Conservation (phyloP, 768 basidiomycete species). For the Favolaschia claudopus region DNA sequence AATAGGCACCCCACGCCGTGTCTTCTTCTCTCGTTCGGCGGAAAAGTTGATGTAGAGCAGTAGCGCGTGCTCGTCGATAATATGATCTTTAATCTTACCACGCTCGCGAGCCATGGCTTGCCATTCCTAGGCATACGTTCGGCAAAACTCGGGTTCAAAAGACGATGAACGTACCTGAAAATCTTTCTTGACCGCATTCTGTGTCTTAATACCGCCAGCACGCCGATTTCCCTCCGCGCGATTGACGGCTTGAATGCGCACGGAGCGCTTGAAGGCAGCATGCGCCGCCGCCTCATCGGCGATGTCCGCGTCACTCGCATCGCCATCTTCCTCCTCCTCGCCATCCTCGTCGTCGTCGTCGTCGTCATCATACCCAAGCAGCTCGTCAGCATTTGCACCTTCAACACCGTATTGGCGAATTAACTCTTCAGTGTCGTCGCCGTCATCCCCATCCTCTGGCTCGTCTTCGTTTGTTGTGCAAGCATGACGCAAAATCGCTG, state of each 20-base stretch:
- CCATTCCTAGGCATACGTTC: constrained; percentile 1
- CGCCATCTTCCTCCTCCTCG: neutral
- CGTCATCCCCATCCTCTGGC: neutral
- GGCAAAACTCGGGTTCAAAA: neutral
- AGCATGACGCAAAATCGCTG: too few relatives aligned
- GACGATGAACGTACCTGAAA: constrained; percentile 16
- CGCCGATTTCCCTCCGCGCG: constrained; percentile 33
- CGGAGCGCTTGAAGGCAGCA: too few relatives aligned
- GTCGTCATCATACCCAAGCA: constrained; percentile 10
- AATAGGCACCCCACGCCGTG: constrained; percentile 27
- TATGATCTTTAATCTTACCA: constrained; percentile 30
- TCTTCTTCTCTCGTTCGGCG: constrained; percentile 34
- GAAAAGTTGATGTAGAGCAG: constrained; percentile 34
- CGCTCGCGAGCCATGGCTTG: constrained; percentile 8
- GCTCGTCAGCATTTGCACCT: constrained; percentile 5
- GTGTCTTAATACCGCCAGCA: constrained; percentile 33
- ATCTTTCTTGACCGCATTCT: constrained; percentile 27
- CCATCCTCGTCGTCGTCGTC: constrained; percentile 17
- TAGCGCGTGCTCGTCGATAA: constrained; percentile 39
- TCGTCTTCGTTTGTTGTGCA: too few relatives aligned
- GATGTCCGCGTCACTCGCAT: too few relatives aligned
- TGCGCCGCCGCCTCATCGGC: neutral
- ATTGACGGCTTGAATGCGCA: constrained; percentile 25
- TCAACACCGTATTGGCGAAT: neutral
- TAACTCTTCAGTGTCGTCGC: neutral